phyloP scores from a whole-genome alignment of 371 early-diverging fungal genomes.

The Dichotomocladium elegans region DNA sequence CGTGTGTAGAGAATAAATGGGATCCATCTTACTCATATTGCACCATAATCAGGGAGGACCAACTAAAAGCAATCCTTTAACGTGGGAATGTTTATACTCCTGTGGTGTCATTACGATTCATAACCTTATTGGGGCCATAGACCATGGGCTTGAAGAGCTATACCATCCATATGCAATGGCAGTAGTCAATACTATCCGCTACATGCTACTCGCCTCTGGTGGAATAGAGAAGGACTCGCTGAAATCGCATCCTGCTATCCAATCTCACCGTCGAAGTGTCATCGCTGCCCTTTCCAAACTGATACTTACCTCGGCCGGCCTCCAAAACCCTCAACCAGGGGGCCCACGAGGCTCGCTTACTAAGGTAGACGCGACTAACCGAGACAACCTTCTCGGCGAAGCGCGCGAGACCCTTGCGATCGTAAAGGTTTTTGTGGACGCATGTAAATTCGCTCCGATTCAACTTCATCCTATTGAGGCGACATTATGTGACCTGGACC shows the following conservation, averaged over 20 bases:
- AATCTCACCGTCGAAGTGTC: constrained; percentile 71
- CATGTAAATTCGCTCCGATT: too few species aligned
- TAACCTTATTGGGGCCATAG: constrained; percentile 30
- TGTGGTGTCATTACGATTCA: constrained; percentile 63
- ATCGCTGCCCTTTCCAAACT: constrained; percentile 77
- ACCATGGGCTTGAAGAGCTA: constrained; percentile 46
- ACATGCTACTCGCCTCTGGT: constrained; percentile 76
- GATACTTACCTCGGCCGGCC: too few species aligned
- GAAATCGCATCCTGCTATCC: constrained; percentile 58
- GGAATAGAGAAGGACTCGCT: constrained; percentile 56
- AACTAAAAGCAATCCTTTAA: too few species aligned
- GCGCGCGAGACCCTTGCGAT: constrained; percentile 65
- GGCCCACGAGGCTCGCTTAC: constrained; percentile 20
- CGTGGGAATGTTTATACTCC: constrained; percentile 61
- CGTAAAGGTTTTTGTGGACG: constrained; percentile 63
- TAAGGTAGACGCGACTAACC: constrained; percentile 38
- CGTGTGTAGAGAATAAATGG: too few species aligned
- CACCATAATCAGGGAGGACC: too few species aligned
- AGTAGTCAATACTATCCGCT: constrained; percentile 76
- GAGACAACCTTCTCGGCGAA: constrained; percentile 35
- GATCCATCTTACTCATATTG: too few species aligned
- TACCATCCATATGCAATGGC: constrained; percentile 53
- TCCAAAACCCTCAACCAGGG: too few species aligned
- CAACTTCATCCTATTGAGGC: too few species aligned
- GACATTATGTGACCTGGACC: too few species aligned